These are phyloP conservation scores for Epicoccum sorghinum DNA, from an alignment of 2,329 filamentous ascomycete species.

Conservation along the genomic window DNA sequence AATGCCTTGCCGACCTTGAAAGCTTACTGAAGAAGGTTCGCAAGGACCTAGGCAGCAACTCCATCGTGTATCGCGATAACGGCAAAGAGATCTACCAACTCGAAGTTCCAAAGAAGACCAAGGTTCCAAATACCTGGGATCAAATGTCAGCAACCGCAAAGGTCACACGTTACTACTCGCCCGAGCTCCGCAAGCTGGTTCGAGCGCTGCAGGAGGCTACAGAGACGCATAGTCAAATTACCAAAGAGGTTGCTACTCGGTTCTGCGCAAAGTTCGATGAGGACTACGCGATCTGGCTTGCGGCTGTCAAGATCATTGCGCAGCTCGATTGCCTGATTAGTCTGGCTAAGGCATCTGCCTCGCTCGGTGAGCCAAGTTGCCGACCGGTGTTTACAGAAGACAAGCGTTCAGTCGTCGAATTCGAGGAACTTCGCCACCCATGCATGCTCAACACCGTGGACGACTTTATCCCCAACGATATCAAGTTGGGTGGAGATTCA, in stretches of 20 bases:
- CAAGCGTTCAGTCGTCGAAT: slow-evolving; percentile 86
- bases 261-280: slow-evolving; percentile 90
- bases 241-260: slow-evolving; percentile 81
- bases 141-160: slow-evolving; percentile 94
- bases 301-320: slow-evolving; percentile 85
- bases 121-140: slow-evolving; percentile 87
- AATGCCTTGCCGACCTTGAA: slow-evolving; percentile 75
- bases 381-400: slow-evolving; percentile 86
- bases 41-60: slow-evolving; percentile 73
- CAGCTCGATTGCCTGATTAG: slow-evolving; percentile 96
- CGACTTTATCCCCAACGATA: slow-evolving; percentile 96
- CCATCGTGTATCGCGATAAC: slow-evolving; percentile 67
- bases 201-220: slow-evolving; percentile 91
- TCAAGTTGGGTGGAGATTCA: slow-evolving; percentile 79
- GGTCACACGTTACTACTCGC: slow-evolving; percentile 93
- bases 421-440: slow-evolving; percentile 89
- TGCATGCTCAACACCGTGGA: slow-evolving; percentile 89
- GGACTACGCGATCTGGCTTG: slow-evolving; percentile 83
- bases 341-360: slow-evolving; percentile 84
- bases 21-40: slow-evolving; percentile 73
- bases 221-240: slow-evolving; percentile 89
- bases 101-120: slow-evolving; percentile 83
- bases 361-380: slow-evolving; percentile 85
- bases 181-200: slow-evolving; percentile 80
- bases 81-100: slow-evolving; percentile 98